Evolutionary conservation across 2,329 filamentous ascomycete genomes (phyloP).

Genomic region (Neonectria magnoliae): DNA sequence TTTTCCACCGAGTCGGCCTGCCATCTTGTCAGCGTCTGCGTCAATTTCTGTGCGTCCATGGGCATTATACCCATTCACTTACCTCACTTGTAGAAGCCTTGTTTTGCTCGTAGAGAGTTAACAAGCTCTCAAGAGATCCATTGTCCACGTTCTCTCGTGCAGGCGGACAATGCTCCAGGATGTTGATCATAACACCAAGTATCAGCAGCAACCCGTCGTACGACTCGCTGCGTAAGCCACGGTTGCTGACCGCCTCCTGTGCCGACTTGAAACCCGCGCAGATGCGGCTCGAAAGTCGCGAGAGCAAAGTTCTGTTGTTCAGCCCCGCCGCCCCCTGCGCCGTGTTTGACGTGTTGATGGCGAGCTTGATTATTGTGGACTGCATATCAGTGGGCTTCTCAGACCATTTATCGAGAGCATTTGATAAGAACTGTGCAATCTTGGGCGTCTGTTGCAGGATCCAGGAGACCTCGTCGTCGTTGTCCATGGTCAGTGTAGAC

Average conservation of each 20-base stretch:
- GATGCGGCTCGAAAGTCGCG: conserved; percentile 59
- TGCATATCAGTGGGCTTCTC: conserved; percentile 41
- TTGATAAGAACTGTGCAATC: conserved; percentile 44
- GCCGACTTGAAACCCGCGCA: conserved; percentile 61
- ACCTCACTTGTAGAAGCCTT: conserved; percentile 75
- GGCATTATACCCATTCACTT: conserved; percentile 46
- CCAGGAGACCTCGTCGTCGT: conserved; percentile 35
- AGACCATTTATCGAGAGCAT: conserved; percentile 45
- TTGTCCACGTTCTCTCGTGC: conserved; percentile 59
- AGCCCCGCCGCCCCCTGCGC: conserved; percentile 77
- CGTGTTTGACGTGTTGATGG: conserved; percentile 88
- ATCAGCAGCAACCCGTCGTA: conserved; percentile 81
- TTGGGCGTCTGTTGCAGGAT: conserved; percentile 42
- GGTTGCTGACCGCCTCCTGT: conserved; percentile 58
- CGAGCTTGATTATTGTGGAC: conserved; percentile 62
- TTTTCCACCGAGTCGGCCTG: conserved; percentile 78
- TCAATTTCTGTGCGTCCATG: not conserved
- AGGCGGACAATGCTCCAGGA: conserved; percentile 78
- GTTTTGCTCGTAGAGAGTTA: conserved; percentile 74
- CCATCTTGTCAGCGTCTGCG: conserved; percentile 16
- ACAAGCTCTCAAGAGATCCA: conserved; percentile 65
- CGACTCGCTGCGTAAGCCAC: conserved; percentile 59
- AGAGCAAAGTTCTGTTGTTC: conserved; percentile 66
- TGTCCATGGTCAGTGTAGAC: conserved; percentile 42
- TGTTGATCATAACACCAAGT: conserved; percentile 86